phyloP scores from a whole-genome alignment of 2,329 filamentous ascomycete genomes.

The Botrytis fragariae region DNA sequence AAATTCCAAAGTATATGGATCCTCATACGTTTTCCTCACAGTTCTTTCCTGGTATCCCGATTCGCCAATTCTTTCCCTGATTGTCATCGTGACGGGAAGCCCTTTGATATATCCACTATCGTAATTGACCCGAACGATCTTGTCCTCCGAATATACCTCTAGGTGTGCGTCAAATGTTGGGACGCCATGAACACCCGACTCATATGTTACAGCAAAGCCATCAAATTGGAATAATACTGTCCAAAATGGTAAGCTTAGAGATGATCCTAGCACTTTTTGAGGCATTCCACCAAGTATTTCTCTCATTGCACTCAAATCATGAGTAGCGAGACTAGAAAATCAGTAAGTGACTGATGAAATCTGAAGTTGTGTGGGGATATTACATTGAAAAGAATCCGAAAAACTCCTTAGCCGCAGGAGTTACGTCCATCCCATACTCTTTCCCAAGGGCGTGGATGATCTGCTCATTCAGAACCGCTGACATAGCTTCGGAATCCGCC shows the following conservation, averaged over 20 bases:
- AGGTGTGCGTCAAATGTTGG: constrained; percentile 53
- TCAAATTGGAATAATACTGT: constrained; percentile 47
- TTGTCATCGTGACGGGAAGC: constrained; percentile 43
- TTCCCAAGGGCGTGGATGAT: constrained; percentile 83
- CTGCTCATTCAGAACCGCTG: constrained; percentile 77
- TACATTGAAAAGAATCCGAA: constrained; percentile 16
- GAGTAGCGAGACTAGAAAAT: constrained; percentile 49
- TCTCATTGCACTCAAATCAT: constrained; percentile 54
- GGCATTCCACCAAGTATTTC: constrained; percentile 51
- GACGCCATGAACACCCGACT: constrained; percentile 53
- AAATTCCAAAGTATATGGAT: constrained; percentile 43
- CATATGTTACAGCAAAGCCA: constrained; percentile 54
- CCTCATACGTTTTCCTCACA: constrained; percentile 44
- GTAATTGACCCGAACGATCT: constrained; percentile 53
- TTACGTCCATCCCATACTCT: constrained; percentile 46
- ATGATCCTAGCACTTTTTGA: constrained; percentile 45
- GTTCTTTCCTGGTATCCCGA: constrained; percentile 22
- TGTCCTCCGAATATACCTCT: constrained; percentile 52
- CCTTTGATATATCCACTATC: constrained; percentile 59
- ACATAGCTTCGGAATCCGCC: constrained; percentile 27
- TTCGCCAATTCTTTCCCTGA: constrained; percentile 41
- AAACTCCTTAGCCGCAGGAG: constrained; percentile 9
- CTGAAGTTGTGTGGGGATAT: neutral
- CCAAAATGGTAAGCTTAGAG: constrained; percentile 44
- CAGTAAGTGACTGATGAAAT: neutral